Base-by-base conservation (phyloP, 768 basidiomycete genomes). In the Tricholoma matsutake region DNA sequence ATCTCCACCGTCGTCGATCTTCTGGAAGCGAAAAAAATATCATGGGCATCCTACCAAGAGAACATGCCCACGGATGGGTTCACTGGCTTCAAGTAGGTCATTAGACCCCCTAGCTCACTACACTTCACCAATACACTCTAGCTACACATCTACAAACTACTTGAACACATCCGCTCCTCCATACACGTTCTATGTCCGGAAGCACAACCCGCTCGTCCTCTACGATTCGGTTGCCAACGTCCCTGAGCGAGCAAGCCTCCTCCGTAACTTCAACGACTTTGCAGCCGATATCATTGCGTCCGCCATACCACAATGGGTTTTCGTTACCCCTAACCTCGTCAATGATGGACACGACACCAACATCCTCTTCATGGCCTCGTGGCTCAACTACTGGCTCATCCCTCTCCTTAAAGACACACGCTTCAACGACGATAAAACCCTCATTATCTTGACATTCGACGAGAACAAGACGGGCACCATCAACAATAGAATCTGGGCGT, bases 211-310 rank as follows among this genome's bases (percentile, higher is more conserved):
- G 1, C 68, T 79, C 55, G 73, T 82, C 39, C 72, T 86, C 58
- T 83, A 68, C 68, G 77, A 87, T 68, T 82, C 81, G 0, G 73
- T 87, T 29, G 76, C 80, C 3, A 68, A 71, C 32, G 75, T 78
- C 28, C 62, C 76, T 1, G 65, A 68, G 0, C 83, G 86, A 41
- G 71, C 75, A 11, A 63, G 65, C 9, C 78, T 79, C 18, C 76
- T 81, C 55, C 78, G 86, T 37, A 87, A 85, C 69, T 87, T 86
- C 68, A 87, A 86, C 60, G 78, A 87, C 67, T 85, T 88, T 63
- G 80, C 82, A 9, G 71, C 75, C 22, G 87, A 88, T 63, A 70
- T 86, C 16, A 77, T 76, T 22, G 78, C 78, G 8, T 69, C 78
- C 47, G 74, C 73, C 1, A 69, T 88, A 43, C 80, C 86, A 10